Percentiles rank a stretch among this genome's conserved stretches.
These are phyloP conservation scores for Yamadazyma taylorii DNA, from an alignment of 1,139 yeast genomes.

Conservation along the genomic window DNA sequence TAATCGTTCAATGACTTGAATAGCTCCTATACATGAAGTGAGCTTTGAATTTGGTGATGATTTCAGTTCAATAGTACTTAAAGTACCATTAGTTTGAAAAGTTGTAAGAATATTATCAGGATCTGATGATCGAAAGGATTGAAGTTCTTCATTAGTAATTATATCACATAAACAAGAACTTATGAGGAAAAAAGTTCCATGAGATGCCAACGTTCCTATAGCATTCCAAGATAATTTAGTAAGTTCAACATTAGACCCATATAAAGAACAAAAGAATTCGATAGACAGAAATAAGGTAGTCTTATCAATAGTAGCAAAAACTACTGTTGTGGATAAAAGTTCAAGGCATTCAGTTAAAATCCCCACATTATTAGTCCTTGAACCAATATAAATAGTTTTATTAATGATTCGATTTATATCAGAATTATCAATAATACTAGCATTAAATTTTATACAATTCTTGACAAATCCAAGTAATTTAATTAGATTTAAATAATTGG, in stretches of 20 bases:
- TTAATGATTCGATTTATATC: slow-evolving; percentile 36
- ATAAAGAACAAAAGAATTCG: slow-evolving; percentile 42
- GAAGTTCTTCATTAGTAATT: slow-evolving; percentile 28
- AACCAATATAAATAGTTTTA: slow-evolving; percentile 40
- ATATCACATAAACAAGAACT: slow-evolving; percentile 25
- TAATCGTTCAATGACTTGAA: slow-evolving; percentile 26
- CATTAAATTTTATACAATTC: slow-evolving; percentile 51
- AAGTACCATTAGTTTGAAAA: slow-evolving; percentile 10
- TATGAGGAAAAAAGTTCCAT: slow-evolving; percentile 21
- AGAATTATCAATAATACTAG: slow-evolving; percentile 42
- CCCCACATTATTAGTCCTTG: slow-evolving; percentile 38
- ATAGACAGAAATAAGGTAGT: slow-evolving; percentile 37
- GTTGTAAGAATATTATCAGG: slow-evolving; percentile 11
- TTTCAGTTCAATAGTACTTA: slow-evolving; percentile 12
- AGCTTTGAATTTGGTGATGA: slow-evolving; percentile 13
- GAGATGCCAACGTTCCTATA: slow-evolving; percentile 23
- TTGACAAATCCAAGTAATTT: slow-evolving; percentile 37
- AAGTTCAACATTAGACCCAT: slow-evolving; percentile 38
- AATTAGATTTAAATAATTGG: slow-evolving; percentile 16
- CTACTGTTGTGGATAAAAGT: slow-evolving; percentile 45
- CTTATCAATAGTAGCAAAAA: slow-evolving; percentile 50
- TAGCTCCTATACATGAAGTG: slow-evolving; percentile 53
- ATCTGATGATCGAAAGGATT: slow-evolving; percentile 16
- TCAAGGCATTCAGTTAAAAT: slow-evolving; percentile 46
- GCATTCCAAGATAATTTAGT: slow-evolving; percentile 40